Evolutionary conservation across 2,329 filamentous ascomycete genomes (phyloP), one percentile per base, ranked within the genome.

Genomic region (Pleomassaria siparia): DNA sequence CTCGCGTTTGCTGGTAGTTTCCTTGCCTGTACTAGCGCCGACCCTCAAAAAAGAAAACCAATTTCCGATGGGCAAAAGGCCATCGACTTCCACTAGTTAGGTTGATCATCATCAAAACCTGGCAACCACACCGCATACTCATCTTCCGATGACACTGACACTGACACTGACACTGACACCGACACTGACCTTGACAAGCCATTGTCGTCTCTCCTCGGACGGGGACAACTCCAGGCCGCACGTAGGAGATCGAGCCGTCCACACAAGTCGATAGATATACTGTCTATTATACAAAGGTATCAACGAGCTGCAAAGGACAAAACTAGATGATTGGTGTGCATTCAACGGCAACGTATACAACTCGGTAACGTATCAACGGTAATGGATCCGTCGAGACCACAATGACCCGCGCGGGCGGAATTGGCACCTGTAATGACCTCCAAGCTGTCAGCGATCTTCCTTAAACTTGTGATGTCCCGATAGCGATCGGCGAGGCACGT

Each of bases 101-200:
- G 25, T 29, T 10, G 36, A 18, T 13, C 7, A 22, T 36, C 11
- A 41, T 32, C 26, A 42, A 29, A 35, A 50, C 30, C 39, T 43
- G 33, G 44, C 40, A 47, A 32, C 30, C 43, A 43, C 11, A 22
- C 44, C 26, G 43, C 28, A 40, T 13, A 80, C 78, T 87, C 80
- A 94, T 91, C 66, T 86, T 87, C 44, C 79, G 77, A 74, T 94
- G 89, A 66, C 89, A 95, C 60, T 87, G 81, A 40, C 89, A 83
- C 71, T 89, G 95, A 29, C 89, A 80, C 49, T n/a, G n/a, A n/a
- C n/a, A n/a, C n/a, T n/a, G n/a, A n/a, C n/a, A n/a, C n/a, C n/a
- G 89, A 66, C 89, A 95, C 60, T 87, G 81, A 40, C 89, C 83
- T 71, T 89, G 95, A 29, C 89, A 80, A 49, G 89, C 88, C 61